Percentiles rank a stretch among this genome's conserved stretches.
Conservation (phyloP, 1,284 basidiomycete genomes). For the Sanghuangporus weigelae region DNA sequence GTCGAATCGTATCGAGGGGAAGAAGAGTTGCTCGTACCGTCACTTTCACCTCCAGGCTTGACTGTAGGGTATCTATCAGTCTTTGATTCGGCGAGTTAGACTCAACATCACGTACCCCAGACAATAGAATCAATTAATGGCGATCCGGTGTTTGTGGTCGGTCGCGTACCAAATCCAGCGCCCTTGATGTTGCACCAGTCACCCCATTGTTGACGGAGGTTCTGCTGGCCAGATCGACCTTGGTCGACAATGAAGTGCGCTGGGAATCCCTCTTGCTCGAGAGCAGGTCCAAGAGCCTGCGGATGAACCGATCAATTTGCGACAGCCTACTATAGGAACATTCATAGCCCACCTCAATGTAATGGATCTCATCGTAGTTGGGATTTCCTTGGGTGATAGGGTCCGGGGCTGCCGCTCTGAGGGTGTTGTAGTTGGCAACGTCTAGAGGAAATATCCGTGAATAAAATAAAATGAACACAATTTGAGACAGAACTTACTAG, state of each 20-base stretch:
- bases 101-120: constrained; percentile 33
- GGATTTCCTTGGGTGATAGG: constrained; percentile 52
- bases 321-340: neutral
- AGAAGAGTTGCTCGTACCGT: constrained; percentile 56
- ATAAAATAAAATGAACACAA: neutral
- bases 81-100: neutral
- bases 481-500: constrained; percentile 29
- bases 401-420: constrained; percentile 47
- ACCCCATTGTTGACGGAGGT: constrained; percentile 51
- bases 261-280: constrained; percentile 44
- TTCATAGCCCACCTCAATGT: constrained; percentile 42
- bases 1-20: constrained; percentile 53
- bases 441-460: constrained; percentile 23
- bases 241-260: constrained; percentile 63
- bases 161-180: constrained; percentile 57
- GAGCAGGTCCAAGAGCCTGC: constrained; percentile 44
- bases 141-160: constrained; percentile 51
- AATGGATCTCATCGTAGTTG: constrained; percentile 59
- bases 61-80: constrained; percentile 20
- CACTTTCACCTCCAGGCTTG: constrained; percentile 65
- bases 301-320: neutral
- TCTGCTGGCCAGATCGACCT: constrained; percentile 56
- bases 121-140: constrained; percentile 56
- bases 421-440: constrained; percentile 62
- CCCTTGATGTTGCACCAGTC: constrained; percentile 58